These are phyloP conservation scores for Beauveria scarabaeidicola DNA, from an alignment of 2,329 filamentous ascomycete species.

Conservation along the genomic window DNA sequence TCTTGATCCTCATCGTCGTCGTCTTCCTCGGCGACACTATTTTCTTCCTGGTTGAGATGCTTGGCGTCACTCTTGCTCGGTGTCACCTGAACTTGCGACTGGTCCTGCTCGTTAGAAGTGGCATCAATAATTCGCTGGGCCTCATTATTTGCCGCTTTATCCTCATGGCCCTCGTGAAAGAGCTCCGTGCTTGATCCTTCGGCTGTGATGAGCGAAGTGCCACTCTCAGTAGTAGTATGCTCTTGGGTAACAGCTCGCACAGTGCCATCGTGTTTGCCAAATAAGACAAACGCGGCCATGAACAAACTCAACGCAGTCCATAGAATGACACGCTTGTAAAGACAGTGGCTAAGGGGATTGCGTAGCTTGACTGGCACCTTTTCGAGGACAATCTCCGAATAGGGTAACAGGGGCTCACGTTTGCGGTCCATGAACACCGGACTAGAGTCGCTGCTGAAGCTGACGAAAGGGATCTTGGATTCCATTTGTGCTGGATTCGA, in stretches of 20 bases:
- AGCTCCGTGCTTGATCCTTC: neutral
- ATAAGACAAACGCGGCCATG: slow-evolving; percentile 33
- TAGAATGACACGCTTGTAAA: slow-evolving; percentile 44
- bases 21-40: neutral
- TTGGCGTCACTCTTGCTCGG: neutral
- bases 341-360: slow-evolving; percentile 40
- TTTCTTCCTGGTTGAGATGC: neutral
- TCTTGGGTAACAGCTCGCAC: slow-evolving; percentile 5
- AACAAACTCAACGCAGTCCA: slow-evolving; percentile 37
- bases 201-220: neutral
- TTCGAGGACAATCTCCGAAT: slow-evolving; percentile 22
- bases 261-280: slow-evolving; percentile 24
- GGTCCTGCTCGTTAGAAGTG: neutral
- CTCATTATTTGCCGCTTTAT: neutral
- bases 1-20: neutral
- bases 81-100: neutral
- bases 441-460: slow-evolving; percentile 28
- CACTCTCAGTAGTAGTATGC: neutral
- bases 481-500: slow-evolving; percentile 17
- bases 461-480: slow-evolving; percentile 23
- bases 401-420: slow-evolving; percentile 26
- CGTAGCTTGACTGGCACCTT: slow-evolving; percentile 34
- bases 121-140: neutral
- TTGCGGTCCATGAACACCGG: slow-evolving; percentile 24
- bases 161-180: neutral